phyloP scores from a whole-genome alignment of 2,329 filamentous ascomycete species.

The Ceratocystis alfenasii region DNA sequence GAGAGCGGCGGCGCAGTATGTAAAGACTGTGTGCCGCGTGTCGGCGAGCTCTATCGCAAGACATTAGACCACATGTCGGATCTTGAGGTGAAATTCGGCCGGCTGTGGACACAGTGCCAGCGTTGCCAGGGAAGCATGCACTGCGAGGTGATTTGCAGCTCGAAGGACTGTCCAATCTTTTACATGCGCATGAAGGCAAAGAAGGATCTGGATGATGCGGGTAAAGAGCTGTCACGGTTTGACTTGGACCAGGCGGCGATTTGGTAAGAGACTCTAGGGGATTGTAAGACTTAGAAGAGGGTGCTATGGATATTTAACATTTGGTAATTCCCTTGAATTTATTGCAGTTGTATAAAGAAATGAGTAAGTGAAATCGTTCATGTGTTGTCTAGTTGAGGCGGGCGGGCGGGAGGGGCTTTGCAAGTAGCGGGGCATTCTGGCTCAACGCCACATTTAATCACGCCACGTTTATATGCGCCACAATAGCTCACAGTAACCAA shows the following conservation, averaged over 20 bases:
- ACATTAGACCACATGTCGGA: constrained; percentile 80
- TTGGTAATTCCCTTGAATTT: too few relatives aligned
- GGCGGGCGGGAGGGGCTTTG: neutral
- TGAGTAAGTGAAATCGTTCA: too few relatives aligned
- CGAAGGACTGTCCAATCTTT: constrained; percentile 95
- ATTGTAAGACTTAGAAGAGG: neutral
- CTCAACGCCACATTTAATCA: neutral
- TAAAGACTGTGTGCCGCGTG: constrained; percentile 66
- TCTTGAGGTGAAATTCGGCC: constrained; percentile 80
- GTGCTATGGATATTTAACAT: too few relatives aligned
- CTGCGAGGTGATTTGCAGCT: constrained; percentile 94
- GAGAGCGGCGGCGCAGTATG: constrained; percentile 82
- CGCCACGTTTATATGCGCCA: neutral
- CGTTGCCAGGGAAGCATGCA: constrained; percentile 96
- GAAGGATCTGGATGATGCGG: constrained; percentile 93
- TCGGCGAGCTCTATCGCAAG: constrained; percentile 89
- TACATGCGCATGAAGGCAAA: constrained; percentile 99
- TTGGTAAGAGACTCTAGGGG: constrained; percentile 32
- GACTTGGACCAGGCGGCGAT: constrained; percentile 68
- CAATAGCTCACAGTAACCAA: neutral
- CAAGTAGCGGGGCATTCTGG: neutral
- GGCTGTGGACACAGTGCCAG: constrained; percentile 97
- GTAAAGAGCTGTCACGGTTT: constrained; percentile 80
- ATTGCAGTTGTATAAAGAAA: too few relatives aligned
- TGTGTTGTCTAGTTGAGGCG: too few relatives aligned